Evolutionary conservation across 2,329 filamentous ascomycete genomes (phyloP).

Genomic region (Cordyceps javanica): DNA sequence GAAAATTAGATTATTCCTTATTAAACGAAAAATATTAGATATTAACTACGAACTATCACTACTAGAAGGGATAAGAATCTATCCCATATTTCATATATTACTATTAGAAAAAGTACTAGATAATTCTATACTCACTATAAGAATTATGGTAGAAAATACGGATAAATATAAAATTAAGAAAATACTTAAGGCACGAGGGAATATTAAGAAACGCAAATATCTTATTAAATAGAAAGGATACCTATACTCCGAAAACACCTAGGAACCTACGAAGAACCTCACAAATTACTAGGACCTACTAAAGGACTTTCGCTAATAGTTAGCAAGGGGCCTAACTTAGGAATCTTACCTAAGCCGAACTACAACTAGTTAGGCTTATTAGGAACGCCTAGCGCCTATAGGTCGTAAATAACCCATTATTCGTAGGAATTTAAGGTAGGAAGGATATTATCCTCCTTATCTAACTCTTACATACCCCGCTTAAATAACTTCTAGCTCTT

Average conservation of each 20-base stretch:
- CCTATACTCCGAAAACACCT: constrained; percentile 17
- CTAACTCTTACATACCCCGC: too few relatives aligned
- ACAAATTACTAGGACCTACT: neutral
- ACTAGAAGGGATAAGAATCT: too few relatives aligned
- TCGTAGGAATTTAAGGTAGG: too few relatives aligned
- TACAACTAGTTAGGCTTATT: too few relatives aligned
- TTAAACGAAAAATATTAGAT: too few relatives aligned
- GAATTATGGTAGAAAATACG: constrained; percentile 9
- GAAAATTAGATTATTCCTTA: too few relatives aligned
- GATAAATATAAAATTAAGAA: constrained; percentile 14
- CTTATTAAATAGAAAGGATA: constrained; percentile 18
- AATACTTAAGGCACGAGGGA: constrained; percentile 14
- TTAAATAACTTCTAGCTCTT: too few relatives aligned
- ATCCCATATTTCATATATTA: constrained; percentile 19
- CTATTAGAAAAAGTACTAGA: constrained; percentile 14
- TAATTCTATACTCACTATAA: constrained; percentile 9
- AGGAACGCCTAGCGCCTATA: too few relatives aligned
- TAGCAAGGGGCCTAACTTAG: too few relatives aligned
- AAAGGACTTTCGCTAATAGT: constrained; percentile 6
- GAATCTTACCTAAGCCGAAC: too few relatives aligned
- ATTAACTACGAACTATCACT: too few relatives aligned
- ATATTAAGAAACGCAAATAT: constrained; percentile 14
- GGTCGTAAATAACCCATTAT: neutral
- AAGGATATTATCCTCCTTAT: too few relatives aligned
- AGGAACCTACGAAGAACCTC: constrained; percentile 9